Evolutionary conservation across 352 stramenopile species (phyloP), one percentile per base, ranked within the genome.

Genomic region (Phytophthora megakarya): DNA sequence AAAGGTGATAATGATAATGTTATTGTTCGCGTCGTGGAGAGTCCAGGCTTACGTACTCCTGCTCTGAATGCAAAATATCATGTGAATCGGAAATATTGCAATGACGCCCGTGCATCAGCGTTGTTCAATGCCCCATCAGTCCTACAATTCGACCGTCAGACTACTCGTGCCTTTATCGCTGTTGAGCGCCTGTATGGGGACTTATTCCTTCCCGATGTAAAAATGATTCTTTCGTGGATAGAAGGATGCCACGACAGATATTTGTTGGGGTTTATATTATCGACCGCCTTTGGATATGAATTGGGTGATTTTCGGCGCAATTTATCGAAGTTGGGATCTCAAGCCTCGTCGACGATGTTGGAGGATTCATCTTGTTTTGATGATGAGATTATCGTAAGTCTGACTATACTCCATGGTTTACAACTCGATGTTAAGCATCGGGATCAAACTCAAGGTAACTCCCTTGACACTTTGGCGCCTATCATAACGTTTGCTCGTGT

Each of bases 261-360:
- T 49, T 72, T 87, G 26, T 30, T 92, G 12, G 85, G 81, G 5
- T 91, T 84, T 55, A 73, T 93, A 37, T 47, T 90, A 39, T 88
- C 81, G 25, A 88, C 81, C 22, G 78, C 80, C 28, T 81, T 73
- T 19, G 85, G 81, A 11, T 93, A 93, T 53, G 65, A 80, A 47
- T 30, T 78, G 1, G 72, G 81, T 21, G 68, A 78, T 21, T 92
- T 88, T 42, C 72, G 61, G 18, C 64, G 53, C 21, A 93, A 93
- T 63, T 53, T 93, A 16, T 56, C 51, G 25, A 86, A 75, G 38
- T 33, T 92, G 21, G 65, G 75, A 16, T 58, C 76, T 28, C 64
- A 85, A 42, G 47, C 60, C 23, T 72, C 64, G 26, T 73, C 65
- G 12, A 58, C 49, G 18, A 48, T 67, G n/a, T 42, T 71, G 38